phyloP scores from a whole-genome alignment of 2,329 filamentous ascomycete species.

The Aspergillus sojae region DNA sequence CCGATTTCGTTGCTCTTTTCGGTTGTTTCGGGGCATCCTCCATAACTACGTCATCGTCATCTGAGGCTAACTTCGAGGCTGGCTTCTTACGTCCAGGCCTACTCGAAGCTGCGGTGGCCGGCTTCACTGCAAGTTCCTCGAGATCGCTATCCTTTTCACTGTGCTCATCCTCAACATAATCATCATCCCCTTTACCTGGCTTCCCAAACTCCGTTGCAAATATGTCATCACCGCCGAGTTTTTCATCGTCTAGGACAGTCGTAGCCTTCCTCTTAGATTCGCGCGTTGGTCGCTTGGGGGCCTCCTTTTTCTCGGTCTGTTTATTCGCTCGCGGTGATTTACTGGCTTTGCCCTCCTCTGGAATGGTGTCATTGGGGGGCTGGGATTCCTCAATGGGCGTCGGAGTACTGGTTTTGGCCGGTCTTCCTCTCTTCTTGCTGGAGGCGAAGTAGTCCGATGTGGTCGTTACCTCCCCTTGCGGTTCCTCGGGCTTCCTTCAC shows the following conservation, averaged over 20 bases:
- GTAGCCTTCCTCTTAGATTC: slow-evolving; percentile 37
- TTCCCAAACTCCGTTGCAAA: slow-evolving; percentile 73
- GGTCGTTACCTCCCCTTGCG: slow-evolving; percentile 60
- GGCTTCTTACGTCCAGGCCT: slow-evolving; percentile 42
- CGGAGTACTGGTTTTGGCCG: slow-evolving; percentile 31
- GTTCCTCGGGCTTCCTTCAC: slow-evolving; percentile 52
- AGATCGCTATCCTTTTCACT: slow-evolving; percentile 58
- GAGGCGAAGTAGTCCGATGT: slow-evolving; percentile 66
- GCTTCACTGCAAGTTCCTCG: slow-evolving; percentile 65
- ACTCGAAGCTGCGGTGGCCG: slow-evolving; percentile 57
- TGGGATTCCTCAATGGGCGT: slow-evolving; percentile 23
- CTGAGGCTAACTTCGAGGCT: slow-evolving; percentile 33
- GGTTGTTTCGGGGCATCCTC: slow-evolving; percentile 52
- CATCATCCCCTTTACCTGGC: slow-evolving; percentile 64
- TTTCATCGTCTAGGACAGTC: slow-evolving; percentile 61
- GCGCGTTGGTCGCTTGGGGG: slow-evolving; percentile 19
- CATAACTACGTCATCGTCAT: slow-evolving; percentile 56
- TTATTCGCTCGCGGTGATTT: slow-evolving; percentile 40
- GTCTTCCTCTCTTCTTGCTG: slow-evolving; percentile 58
- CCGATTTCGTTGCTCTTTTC: slow-evolving; percentile 50
- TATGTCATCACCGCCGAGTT: slow-evolving; percentile 77
- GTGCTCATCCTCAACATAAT: slow-evolving; percentile 68
- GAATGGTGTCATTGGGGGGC: slow-evolving; percentile 14
- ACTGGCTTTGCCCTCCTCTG: slow-evolving; percentile 10
- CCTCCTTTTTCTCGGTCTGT: slow-evolving; percentile 48